These are phyloP conservation scores for Antrodiella citrinella DNA, from an alignment of 768 basidiomycete species.

Conservation along the genomic window DNA sequence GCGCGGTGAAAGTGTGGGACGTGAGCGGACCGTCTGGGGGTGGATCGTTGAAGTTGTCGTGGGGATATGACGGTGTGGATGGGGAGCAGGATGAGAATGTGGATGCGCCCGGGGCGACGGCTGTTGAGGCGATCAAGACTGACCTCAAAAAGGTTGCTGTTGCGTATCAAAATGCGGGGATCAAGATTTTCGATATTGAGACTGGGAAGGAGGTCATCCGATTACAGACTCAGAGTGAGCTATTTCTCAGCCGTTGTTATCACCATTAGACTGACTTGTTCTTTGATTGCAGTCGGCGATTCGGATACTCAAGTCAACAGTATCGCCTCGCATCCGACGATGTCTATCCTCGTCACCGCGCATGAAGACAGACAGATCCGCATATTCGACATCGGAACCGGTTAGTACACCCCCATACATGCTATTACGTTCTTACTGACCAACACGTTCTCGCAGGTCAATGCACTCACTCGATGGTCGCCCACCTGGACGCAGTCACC, in stretches of 20 bases:
- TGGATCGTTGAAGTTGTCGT: slow-evolving; percentile 63
- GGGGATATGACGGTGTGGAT: slow-evolving; percentile 59
- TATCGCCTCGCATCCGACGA: slow-evolving; percentile 84
- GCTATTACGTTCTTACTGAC: not conserved
- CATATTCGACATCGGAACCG: slow-evolving; percentile 78
- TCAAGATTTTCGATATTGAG: slow-evolving; percentile 90
- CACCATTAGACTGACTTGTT: too few species aligned
- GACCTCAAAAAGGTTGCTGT: slow-evolving; percentile 86
- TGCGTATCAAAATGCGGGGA: slow-evolving; percentile 80
- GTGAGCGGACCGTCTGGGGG: slow-evolving; percentile 60
- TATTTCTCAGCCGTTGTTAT: too few species aligned
- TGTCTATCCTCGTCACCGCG: slow-evolving; percentile 80
- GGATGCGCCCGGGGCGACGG: slow-evolving; percentile 60
- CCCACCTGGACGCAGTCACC: slow-evolving; percentile 88
- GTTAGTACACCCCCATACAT: slow-evolving; percentile 32
- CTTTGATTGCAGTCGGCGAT: slow-evolving; percentile 62
- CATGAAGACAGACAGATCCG: slow-evolving; percentile 93
- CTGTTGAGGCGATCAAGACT: slow-evolving; percentile 74
- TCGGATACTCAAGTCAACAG: slow-evolving; percentile 79
- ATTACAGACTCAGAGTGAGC: slow-evolving; percentile 45
- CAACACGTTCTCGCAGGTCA: slow-evolving; percentile 40
- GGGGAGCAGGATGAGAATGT: slow-evolving; percentile 18
- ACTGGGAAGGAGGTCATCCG: slow-evolving; percentile 69
- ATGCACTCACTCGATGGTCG: slow-evolving; percentile 85
- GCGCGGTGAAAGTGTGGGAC: slow-evolving; percentile 91